phyloP scores from a whole-genome alignment of 2,329 filamentous ascomycete genomes.

The Claviceps purpurea region DNA sequence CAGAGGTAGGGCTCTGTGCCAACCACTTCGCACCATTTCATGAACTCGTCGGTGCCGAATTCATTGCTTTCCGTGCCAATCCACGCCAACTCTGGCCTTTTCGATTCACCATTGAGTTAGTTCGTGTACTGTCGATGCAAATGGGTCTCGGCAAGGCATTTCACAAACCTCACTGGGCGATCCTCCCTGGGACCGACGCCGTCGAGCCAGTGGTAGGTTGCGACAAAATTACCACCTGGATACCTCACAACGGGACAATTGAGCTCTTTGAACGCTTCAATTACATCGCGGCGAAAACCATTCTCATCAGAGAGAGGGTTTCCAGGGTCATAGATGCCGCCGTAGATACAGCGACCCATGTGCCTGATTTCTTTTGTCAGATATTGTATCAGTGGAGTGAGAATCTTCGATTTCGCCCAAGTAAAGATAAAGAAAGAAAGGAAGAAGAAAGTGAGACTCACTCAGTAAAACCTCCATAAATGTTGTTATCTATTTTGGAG shows the following conservation, averaged over 20 bases:
- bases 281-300: neutral
- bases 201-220: conserved; percentile 1
- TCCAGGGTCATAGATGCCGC: neutral
- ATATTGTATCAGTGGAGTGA: neutral
- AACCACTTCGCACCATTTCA: neutral
- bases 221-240: neutral
- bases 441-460: neutral
- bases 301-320: neutral
- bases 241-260: neutral
- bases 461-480: neutral
- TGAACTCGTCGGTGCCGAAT: neutral
- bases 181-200: neutral
- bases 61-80: neutral
- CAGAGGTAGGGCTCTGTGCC: neutral
- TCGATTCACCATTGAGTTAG: neutral
- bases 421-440: neutral
- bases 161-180: neutral
- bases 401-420: neutral
- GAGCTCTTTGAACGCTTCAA: neutral
- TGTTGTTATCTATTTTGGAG: neutral
- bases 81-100: neutral
- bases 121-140: neutral
- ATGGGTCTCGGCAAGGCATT: neutral
- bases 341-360: neutral
- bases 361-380: neutral